phyloP scores from a whole-genome alignment of 2,329 filamentous ascomycete species.

The Bipolaris sorokiniana region DNA sequence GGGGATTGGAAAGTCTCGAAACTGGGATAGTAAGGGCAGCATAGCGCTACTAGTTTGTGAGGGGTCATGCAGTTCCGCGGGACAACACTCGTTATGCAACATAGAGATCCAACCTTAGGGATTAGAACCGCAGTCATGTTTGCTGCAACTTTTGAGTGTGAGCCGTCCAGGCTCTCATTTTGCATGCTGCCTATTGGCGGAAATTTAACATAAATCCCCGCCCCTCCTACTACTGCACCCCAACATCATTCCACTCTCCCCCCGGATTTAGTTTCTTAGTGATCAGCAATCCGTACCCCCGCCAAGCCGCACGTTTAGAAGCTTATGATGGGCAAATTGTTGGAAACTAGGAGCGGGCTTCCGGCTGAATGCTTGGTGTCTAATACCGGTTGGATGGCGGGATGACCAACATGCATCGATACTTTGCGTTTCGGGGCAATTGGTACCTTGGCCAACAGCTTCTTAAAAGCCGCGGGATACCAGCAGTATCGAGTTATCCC shows the following conservation, averaged over 20 bases:
- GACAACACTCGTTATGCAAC: background rate
- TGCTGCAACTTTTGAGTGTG: conserved; percentile 2
- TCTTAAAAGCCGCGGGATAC: background rate
- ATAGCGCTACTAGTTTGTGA: background rate
- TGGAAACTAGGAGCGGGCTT: conserved; percentile 35
- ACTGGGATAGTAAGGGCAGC: conserved; percentile 29
- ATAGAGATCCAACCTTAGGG: background rate
- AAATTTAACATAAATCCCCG: conserved; percentile 23
- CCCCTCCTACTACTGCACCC: conserved; percentile 30
- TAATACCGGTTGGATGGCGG: conserved; percentile 14
- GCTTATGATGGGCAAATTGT: conserved; percentile 2
- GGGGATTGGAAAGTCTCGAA: conserved; percentile 47
- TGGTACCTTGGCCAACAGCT: conserved; percentile 12
- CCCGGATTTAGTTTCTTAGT: conserved; percentile 20
- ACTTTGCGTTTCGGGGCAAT: conserved; percentile 14
- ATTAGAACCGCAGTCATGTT: conserved; percentile 7
- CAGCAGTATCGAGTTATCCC: background rate
- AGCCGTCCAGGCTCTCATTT: background rate
- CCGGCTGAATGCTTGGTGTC: conserved; percentile 24
- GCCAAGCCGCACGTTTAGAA: conserved; percentile 8
- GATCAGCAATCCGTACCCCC: conserved; percentile 17
- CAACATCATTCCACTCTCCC: conserved; percentile 17
- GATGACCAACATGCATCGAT: conserved; percentile 20
- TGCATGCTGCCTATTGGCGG: conserved; percentile 28
- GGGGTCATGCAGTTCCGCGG: conserved; percentile 1